phyloP scores from a whole-genome alignment of 768 basidiomycete genomes.

The Tylopilus sp. region DNA sequence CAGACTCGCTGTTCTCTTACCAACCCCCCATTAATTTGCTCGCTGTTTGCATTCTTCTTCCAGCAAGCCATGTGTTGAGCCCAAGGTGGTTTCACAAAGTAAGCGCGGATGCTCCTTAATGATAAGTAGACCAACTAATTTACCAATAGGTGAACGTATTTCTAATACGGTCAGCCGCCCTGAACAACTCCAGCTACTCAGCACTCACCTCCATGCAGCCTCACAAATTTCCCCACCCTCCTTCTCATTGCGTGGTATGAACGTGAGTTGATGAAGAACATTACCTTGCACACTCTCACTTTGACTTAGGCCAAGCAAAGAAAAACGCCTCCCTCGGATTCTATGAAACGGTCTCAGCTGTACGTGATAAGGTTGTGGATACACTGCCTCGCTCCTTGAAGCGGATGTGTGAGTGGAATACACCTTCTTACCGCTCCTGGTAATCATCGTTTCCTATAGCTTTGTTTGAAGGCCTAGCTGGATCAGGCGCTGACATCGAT shows the following conservation, averaged over 20 bases:
- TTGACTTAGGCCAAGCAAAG: constrained; percentile 55
- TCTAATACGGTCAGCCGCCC: constrained; percentile 61
- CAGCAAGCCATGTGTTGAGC: constrained; percentile 77
- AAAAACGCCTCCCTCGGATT: constrained; percentile 59
- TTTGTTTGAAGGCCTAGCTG: constrained; percentile 76
- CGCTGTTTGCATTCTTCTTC: constrained; percentile 84
- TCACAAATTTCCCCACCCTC: constrained; percentile 83
- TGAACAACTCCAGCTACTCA: background rate
- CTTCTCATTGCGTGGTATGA: constrained; percentile 82
- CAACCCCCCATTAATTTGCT: constrained; percentile 90
- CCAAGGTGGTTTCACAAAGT: constrained; percentile 99
- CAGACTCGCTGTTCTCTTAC: constrained; percentile 90
- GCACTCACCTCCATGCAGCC: constrained; percentile 34
- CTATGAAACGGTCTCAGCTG: constrained; percentile 65
- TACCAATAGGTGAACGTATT: constrained; percentile 72
- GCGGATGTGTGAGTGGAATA: constrained; percentile 57
- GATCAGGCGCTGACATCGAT: constrained; percentile 70
- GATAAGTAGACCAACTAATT: constrained; percentile 14
- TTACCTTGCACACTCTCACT: background rate
- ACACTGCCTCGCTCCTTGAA: constrained; percentile 73
- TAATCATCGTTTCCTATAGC: constrained; percentile 39
- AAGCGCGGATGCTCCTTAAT: constrained; percentile 6
- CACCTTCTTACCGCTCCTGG: background rate
- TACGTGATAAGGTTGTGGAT: constrained; percentile 69
- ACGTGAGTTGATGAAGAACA: constrained; percentile 34